phyloP scores from a whole-genome alignment of 176 grass and related monocot genomes.

The Oryza longistaminata region DNA sequence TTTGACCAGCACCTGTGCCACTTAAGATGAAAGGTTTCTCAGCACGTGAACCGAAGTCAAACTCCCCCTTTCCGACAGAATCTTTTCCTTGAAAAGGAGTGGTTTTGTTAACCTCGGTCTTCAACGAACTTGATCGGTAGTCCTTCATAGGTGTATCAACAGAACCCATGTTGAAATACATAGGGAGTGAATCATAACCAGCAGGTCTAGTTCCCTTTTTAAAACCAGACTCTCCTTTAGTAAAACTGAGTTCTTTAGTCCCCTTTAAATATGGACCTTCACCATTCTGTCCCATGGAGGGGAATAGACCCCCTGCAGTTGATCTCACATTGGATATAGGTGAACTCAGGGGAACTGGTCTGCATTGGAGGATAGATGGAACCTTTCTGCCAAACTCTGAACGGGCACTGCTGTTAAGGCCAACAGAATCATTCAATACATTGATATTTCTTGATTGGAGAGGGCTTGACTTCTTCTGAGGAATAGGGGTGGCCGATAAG shows the following conservation, averaged over 20 bases:
- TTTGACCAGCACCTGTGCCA: constrained; percentile 34
- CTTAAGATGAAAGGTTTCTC: constrained; percentile 45
- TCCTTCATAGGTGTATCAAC: constrained; percentile 48
- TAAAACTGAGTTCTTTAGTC: constrained; percentile 43
- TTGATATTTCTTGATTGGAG: constrained; percentile 34
- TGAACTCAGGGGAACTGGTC: constrained; percentile 31
- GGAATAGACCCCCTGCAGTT: constrained; percentile 36
- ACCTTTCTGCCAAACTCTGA: constrained; percentile 52
- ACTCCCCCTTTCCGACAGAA: constrained; percentile 44
- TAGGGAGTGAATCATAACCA: constrained; percentile 40
- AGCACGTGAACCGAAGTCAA: constrained; percentile 44
- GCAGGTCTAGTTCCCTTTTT: constrained; percentile 42
- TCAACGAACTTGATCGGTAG: constrained; percentile 37
- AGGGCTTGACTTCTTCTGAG: constrained; percentile 44
- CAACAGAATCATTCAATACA: constrained; percentile 34
- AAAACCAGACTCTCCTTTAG: constrained; percentile 37
- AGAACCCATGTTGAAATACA: constrained; percentile 46
- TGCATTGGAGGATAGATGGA: constrained; percentile 56
- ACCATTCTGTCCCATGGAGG: constrained; percentile 35
- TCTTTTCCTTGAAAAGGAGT: constrained; percentile 43
- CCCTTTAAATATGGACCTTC: constrained; percentile 46
- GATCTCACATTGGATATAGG: constrained; percentile 44
- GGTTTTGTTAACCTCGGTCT: constrained; percentile 40
- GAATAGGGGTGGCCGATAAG: constrained; percentile 37
- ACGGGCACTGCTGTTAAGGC: constrained; percentile 22